Base-by-base conservation (phyloP, 129 eudicot species). In the Flaveria sonorensis region DNA sequence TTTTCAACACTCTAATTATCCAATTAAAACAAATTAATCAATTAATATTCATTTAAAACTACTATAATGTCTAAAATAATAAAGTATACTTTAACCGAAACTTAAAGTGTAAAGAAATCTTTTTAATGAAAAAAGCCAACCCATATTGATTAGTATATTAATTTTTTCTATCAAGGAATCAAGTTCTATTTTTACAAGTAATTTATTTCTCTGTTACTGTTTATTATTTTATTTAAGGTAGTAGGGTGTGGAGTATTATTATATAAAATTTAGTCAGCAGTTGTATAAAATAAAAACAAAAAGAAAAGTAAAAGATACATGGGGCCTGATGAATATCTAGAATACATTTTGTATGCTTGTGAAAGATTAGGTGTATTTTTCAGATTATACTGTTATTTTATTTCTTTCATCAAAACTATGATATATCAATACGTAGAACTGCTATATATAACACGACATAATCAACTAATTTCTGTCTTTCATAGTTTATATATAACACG, bases 201-300 rank as follows among this genome's bases (percentile, higher is more conserved):
- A 32, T 5, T 32, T 32, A 32, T 32, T 55, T n/a, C 20, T 55
- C 19, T 55, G 13, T 57, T 57, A 57, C 21, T 57, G 6, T 57
- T 20, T 21, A 21, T 21, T 57, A 57, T 21, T 20, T 57, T 57
- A 21, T 19, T 20, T 9, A 57, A 57, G 26, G 64, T 57, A 20
- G 64, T 11, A 21, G 32, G 64, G 64, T 57, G 64, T 57, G 64
- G 64, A 20, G 21, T 8, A 20, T 56, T 57, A 57, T 57, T 57
- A 57, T 21, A 57, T 20, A 57, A 19, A 57, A 20, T 8, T 56
- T 56, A 56, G 8, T 20, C 63, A 57, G 15, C 6, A 21, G 32
- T 57, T 20, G 32, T 21, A 18, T 18, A 56, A 18, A 56, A 56
- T n/a, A 55, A 32, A 7, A 32, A 55, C 12, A 2, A 18, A 7